Base-by-base conservation (phyloP, 1,284 basidiomycete species). In the Melampsora americana region DNA sequence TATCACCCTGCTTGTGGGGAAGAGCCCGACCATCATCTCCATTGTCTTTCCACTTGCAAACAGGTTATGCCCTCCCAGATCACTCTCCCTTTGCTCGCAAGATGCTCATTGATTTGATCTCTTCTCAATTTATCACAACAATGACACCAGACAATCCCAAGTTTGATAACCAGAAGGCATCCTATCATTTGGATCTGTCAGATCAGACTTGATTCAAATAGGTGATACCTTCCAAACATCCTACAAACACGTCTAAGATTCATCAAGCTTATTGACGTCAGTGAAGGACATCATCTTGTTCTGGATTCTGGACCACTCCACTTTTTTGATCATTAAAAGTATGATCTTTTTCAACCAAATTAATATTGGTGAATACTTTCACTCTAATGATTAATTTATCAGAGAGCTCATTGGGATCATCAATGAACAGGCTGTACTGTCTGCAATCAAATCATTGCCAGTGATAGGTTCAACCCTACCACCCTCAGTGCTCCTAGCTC, bases 321-420 rank as follows among this genome's bases (percentile, higher is more conserved):
- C 94, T 0, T 96, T 97, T 86, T 94, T 93, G 80, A 93, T 97
- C 80, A 88, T 99, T 80, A 97, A 94, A 84, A 93, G 93, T 20
- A 92, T 93, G 84, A 93, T 99, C 82, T 95, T 98, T 82, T 99
- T 95, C 87, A 96, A 98, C 84, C 95, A 99, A 84, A 94, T 95
- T 80, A 95, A 99, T 84, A 98, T 99, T 81, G 93, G 98, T 82
- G 89, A 87, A 71, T 90, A 95, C 82, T 88, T 97, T 65, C 91
- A 94, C 81, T 87, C 86, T 75, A 92, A 95, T 81, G 87, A 88
- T 5, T 82, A 84, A 5, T 90, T 97, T 82, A 85, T 98, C 32
- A 85, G 86, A 46, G 89, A 93, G 73, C 86, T 97, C 32, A 91
- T 95, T 66, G 85, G 86, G 56, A 85, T 92, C 46, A 95, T 93